Evolutionary conservation across 2,329 filamentous ascomycete species (phyloP), one percentile per base, ranked within the genome.

Genomic region (Apiospora aurea): DNA sequence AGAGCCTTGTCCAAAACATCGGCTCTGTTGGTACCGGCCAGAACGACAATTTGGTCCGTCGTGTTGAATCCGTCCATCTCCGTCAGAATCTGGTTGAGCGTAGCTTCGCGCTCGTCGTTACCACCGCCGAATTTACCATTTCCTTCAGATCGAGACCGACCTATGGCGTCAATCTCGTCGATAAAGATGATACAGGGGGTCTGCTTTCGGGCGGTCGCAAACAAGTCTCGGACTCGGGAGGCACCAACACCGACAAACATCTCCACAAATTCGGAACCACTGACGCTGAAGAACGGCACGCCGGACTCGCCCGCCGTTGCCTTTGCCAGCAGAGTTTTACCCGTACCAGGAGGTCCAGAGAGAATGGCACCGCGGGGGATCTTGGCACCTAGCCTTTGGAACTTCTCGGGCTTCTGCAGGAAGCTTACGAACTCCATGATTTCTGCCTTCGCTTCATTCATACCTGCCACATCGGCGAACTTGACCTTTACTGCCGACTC

Each of bases 61-160:
- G 96, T 98, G 83, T 98, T 98, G 90, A 98, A 98, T 72, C 96
- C 96, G 81, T 99, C 96, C 96, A 99, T 99, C 82, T 99, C 96
- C 0, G 96, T 99, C 70, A 99, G 87, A 74, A 99, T 98, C 84
- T 99, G 96, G 83, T 99, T 99, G 41, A 99, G 91, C 0, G 96
- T 99, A 67, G 94, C 94, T 84, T 99, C 96, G 74, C 96, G 93
- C 85, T 99, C 96, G 80, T 99, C 96, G 79, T 98, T 98, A 74
- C 96, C 96, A 75, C 96, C 95, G 51, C 93, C 93, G 72, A 94
- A 94, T 16, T 85, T 84, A 67, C 92, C 93, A 47, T 92, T 93
- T 47, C 92, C 90, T 80, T 97, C 97, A 29, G 92, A 88, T 84
- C 96, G 91, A 71, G 96, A 93, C 81, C 95, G 94, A 77, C 96